A percentile compares a stretch with the other conserved stretches of the same genome.
Evolutionary conservation across 495 filamentous ascomycete species (phyloP).

Genomic region (Clavariopsis aquatica): DNA sequence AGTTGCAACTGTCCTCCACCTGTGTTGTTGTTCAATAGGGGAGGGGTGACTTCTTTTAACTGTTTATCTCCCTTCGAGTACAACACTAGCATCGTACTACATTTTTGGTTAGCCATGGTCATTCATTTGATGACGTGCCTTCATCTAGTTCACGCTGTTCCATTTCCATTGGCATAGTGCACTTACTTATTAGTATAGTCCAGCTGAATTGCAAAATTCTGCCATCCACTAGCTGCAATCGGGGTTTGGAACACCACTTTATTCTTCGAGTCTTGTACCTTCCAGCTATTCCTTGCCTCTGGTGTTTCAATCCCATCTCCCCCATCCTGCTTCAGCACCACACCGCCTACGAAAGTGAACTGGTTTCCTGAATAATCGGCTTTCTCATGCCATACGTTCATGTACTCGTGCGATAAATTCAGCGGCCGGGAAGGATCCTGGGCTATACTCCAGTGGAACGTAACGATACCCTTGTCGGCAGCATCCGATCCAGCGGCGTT

Average conservation of each 20-base stretch:
- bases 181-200: constrained; percentile 29
- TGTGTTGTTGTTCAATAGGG: constrained; percentile 23
- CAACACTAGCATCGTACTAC: constrained; percentile 31
- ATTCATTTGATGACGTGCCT: neutral
- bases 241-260: constrained; percentile 9
- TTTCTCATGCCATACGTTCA: constrained; percentile 36
- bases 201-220: constrained; percentile 32
- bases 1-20: constrained; percentile 32
- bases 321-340: constrained; percentile 21
- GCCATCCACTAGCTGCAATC: constrained; percentile 16
- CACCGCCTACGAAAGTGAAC: constrained; percentile 20
- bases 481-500: constrained; percentile 17
- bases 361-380: constrained; percentile 28
- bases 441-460: constrained; percentile 32
- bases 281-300: constrained; percentile 15
- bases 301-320: constrained; percentile 15
- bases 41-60: constrained; percentile 13
- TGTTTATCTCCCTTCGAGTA: constrained; percentile 21
- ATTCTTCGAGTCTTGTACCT: constrained; percentile 23
- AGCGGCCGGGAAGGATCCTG: constrained; percentile 16
- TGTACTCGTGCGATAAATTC: constrained; percentile 35
- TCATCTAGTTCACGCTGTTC: neutral
- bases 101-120: neutral
- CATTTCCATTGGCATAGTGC: too few species aligned
- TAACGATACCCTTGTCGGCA: constrained; percentile 25